Percentiles rank a stretch among this genome's conserved stretches.
These are phyloP conservation scores for Pseudocercospora ulei DNA, from an alignment of 2,329 filamentous ascomycete genomes.

Conservation along the genomic window DNA sequence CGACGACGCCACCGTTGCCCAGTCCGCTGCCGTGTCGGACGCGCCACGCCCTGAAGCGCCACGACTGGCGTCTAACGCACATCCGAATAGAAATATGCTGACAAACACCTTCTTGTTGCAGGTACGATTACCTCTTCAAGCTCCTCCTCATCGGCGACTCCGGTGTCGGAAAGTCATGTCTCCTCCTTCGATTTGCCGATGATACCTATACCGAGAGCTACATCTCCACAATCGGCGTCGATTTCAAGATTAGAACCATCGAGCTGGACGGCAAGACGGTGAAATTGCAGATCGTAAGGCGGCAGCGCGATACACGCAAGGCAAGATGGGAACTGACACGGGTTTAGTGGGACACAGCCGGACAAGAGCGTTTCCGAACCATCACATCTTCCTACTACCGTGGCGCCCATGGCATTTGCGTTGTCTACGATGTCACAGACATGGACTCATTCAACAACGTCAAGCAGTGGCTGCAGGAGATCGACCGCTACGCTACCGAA, in stretches of 20 bases:
- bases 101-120: conserved; percentile 39
- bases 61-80: background rate
- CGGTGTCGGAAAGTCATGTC: conserved; percentile 98
- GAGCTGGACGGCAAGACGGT: conserved; percentile 99
- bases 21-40: background rate
- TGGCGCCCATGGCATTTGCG: conserved; percentile 96
- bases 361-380: conserved; percentile 98
- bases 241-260: conserved; percentile 99
- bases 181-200: conserved; percentile 94
- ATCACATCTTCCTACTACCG: conserved; percentile 99
- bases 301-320: conserved; percentile 48
- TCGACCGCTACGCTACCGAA: conserved; percentile 91
- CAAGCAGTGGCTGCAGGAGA: conserved; percentile 79
- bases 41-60: background rate
- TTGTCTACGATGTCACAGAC: conserved; percentile 99
- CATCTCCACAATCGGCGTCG: conserved; percentile 98
- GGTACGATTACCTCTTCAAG: conserved; percentile 99
- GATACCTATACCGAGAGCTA: conserved; percentile 99
- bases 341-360: conserved; percentile 89
- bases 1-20: background rate
- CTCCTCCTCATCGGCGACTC: conserved; percentile 99
- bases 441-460: conserved; percentile 93
- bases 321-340: conserved; percentile 9
- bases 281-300: conserved; percentile 93
- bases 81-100: background rate